Percentiles rank a stretch among this genome's conserved stretches.
phyloP scores from a whole-genome alignment of 768 basidiomycete genomes.

The Lactarius akahatsu region DNA sequence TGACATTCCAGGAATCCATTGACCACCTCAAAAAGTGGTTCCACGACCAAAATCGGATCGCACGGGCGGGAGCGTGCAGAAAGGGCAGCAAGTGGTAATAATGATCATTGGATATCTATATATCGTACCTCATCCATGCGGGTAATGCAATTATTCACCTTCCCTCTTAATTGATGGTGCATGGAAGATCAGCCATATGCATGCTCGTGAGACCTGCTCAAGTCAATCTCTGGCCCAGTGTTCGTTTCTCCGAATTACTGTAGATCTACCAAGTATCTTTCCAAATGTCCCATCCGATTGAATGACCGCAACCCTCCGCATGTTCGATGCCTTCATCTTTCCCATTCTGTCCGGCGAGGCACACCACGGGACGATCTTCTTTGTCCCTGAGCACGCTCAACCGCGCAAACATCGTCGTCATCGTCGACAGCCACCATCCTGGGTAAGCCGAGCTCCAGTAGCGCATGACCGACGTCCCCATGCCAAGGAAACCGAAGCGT shows the following conservation, averaged over 20 bases:
- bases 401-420: conserved; percentile 33
- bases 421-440: conserved; percentile 37
- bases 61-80: conserved; percentile 20
- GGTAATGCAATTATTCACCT: conserved; percentile 1
- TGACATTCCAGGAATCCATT: conserved; percentile 27
- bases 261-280: conserved; percentile 30
- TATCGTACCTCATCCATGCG: background rate
- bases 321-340: conserved; percentile 34
- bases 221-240: background rate
- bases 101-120: background rate
- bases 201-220: too few relatives aligned
- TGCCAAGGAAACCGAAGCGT: conserved; percentile 43
- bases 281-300: conserved; percentile 38
- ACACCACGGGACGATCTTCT: conserved; percentile 36
- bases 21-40: conserved; percentile 28
- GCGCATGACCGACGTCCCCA: conserved; percentile 26
- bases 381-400: conserved; percentile 21
- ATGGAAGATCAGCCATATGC: too few relatives aligned
- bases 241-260: background rate
- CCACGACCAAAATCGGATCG: conserved; percentile 20
- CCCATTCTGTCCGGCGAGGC: conserved; percentile 35
- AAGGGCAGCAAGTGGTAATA: conserved; percentile 23
- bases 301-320: conserved; percentile 41
- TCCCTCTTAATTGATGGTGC: background rate
- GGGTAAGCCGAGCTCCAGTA: conserved; percentile 30